These are phyloP conservation scores for Paracamarosporium sp. DNA, from an alignment of 2,329 filamentous ascomycete species.

Conservation along the genomic window DNA sequence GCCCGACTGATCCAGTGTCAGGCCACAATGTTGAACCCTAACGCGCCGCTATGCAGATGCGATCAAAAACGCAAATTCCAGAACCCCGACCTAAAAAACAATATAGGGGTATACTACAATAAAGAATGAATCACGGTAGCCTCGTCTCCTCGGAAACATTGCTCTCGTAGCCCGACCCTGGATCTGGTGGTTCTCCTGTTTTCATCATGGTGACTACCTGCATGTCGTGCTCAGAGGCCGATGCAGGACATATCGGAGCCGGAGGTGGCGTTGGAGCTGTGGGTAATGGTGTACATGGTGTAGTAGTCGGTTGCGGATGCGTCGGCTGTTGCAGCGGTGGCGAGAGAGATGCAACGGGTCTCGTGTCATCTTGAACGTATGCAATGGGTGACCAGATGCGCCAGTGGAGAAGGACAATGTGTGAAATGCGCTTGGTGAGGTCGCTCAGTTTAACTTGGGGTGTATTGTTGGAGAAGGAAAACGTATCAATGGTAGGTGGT, in stretches of 20 bases:
- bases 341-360: neutral
- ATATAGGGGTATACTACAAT: neutral
- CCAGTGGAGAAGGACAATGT: constrained; percentile 88
- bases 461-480: constrained; percentile 15
- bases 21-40: constrained; percentile 2
- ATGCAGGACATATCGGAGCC: neutral
- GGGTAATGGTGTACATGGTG: neutral
- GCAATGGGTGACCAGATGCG: constrained; percentile 81
- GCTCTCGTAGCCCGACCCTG: constrained; percentile 3
- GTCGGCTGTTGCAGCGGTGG: neutral
- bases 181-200: constrained; percentile 8
- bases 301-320: neutral
- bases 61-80: neutral
- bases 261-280: neutral
- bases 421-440: constrained; percentile 78
- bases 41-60: constrained; percentile 9
- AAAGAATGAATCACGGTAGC: constrained; percentile 4
- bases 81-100: neutral
- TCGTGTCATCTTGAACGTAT: constrained; percentile 57
- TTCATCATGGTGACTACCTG: constrained; percentile 3
- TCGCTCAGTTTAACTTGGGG: constrained; percentile 59
- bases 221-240: neutral
- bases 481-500: constrained; percentile 28
- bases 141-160: constrained; percentile 1
- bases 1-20: neutral